Conservation (phyloP, 2,329 filamentous ascomycete genomes). For the Aspergillus sclerotialis region DNA sequence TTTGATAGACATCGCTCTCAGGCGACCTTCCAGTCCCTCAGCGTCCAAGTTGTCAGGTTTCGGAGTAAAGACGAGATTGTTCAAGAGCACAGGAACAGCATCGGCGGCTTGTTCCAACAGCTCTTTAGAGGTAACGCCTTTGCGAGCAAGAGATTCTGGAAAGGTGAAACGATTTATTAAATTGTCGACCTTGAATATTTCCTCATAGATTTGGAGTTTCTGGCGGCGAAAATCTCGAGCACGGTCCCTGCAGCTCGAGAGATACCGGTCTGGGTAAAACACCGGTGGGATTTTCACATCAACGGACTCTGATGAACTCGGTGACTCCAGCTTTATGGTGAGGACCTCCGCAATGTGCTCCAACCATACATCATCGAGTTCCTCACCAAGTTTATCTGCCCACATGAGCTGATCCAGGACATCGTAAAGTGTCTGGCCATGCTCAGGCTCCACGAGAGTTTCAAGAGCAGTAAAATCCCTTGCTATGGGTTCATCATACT, state of each 20-base stretch:
- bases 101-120: slow-evolving; percentile 30
- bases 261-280: slow-evolving; percentile 55
- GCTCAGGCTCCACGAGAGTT: slow-evolving; percentile 29
- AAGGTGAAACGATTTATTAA: slow-evolving; percentile 24
- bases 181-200: slow-evolving; percentile 25
- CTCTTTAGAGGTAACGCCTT: slow-evolving; percentile 20
- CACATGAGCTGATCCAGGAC: slow-evolving; percentile 47
- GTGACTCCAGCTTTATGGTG: slow-evolving; percentile 40
- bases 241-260: slow-evolving; percentile 43
- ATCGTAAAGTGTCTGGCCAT: slow-evolving; percentile 46
- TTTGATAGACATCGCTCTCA: slow-evolving; percentile 29
- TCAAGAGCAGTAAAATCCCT: slow-evolving; percentile 35
- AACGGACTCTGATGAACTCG: slow-evolving; percentile 28
- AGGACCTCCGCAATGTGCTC: slow-evolving; percentile 48
- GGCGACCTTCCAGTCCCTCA: slow-evolving; percentile 24
- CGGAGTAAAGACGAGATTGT: slow-evolving; percentile 7
- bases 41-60: slow-evolving; percentile 16
- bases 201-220: slow-evolving; percentile 26
- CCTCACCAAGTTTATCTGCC: slow-evolving; percentile 32
- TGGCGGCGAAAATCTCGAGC: slow-evolving; percentile 41
- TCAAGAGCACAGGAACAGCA: slow-evolving; percentile 19
- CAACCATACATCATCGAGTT: slow-evolving; percentile 41
- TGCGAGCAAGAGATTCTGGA: slow-evolving; percentile 11
- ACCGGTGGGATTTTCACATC: slow-evolving; percentile 47
- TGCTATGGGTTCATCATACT: slow-evolving; percentile 21